Evolutionary conservation across 2,329 filamentous ascomycete genomes (phyloP).

Genomic region (Arthrobotrys sinensis): DNA sequence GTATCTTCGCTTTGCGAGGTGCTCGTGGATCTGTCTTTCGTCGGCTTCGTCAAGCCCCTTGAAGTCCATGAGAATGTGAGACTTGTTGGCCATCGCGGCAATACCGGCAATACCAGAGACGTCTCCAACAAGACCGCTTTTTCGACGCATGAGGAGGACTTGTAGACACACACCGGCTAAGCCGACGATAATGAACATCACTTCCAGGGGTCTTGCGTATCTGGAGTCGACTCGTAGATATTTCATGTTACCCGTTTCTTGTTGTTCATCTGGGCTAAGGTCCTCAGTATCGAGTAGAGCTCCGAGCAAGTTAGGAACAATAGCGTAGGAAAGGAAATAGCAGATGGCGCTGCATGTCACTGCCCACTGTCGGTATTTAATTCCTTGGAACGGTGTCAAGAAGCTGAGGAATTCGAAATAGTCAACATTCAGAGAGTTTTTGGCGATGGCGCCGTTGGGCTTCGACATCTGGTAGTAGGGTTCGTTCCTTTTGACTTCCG

Average conservation of each 20-base stretch:
- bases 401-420: constrained; percentile 80
- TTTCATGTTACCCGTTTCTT: constrained; percentile 18
- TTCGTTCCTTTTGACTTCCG: constrained; percentile 78
- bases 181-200: constrained; percentile 74
- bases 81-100: constrained; percentile 81
- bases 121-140: constrained; percentile 77
- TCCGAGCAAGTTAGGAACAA: constrained; percentile 78
- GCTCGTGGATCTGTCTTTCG: constrained; percentile 78
- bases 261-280: constrained; percentile 8
- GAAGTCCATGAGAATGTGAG: constrained; percentile 82
- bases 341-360: constrained; percentile 78
- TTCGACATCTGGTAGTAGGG: constrained; percentile 77
- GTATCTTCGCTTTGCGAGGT: constrained; percentile 78
- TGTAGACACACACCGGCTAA: constrained; percentile 74
- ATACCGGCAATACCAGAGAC: constrained; percentile 81
- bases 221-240: constrained; percentile 67
- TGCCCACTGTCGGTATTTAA: constrained; percentile 77
- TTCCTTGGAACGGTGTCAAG: constrained; percentile 75
- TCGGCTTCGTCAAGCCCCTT: constrained; percentile 79
- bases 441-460: constrained; percentile 74
- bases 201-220: constrained; percentile 76
- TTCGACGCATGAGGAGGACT: constrained; percentile 75
- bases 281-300: constrained; percentile 49
- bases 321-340: constrained; percentile 77
- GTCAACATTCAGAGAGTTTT: constrained; percentile 80